Conservation (phyloP, 495 filamentous ascomycete genomes). For the Xylaria acuta region DNA sequence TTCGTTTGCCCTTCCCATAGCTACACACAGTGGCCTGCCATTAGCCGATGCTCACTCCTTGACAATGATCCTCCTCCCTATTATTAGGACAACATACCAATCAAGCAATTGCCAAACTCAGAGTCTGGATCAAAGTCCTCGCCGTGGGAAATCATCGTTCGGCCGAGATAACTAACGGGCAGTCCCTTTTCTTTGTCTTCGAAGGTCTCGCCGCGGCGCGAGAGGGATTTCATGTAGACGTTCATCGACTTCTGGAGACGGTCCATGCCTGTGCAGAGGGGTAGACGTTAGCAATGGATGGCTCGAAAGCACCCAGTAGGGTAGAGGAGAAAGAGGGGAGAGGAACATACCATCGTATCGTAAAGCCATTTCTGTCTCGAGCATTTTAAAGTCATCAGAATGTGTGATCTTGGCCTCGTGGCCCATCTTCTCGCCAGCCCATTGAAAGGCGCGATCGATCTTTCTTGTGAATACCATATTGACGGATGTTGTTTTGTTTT, state of each 20-base stretch:
- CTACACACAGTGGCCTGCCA: conserved; percentile 42
- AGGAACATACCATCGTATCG: conserved; percentile 80
- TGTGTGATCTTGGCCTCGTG: conserved; percentile 86
- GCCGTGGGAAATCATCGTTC: conserved; percentile 87
- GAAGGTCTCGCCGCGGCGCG: conserved; percentile 81
- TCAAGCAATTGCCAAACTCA: conserved; percentile 89
- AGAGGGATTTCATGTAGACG: conserved; percentile 87
- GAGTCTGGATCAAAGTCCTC: conserved; percentile 93
- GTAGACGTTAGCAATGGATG: conserved; percentile 10
- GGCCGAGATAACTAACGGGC: conserved; percentile 80
- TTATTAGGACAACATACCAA: conserved; percentile 58
- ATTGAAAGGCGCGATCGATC: conserved; percentile 96
- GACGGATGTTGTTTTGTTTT: background rate
- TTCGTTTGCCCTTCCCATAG: conserved; percentile 86
- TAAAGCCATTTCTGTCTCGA: conserved; percentile 92
- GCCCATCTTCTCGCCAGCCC: conserved; percentile 97
- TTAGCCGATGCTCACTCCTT: background rate
- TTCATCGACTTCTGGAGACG: conserved; percentile 90
- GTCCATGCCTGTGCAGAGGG: conserved; percentile 75
- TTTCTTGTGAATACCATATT: conserved; percentile 95
- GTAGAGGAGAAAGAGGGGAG: background rate
- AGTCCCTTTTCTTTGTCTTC: conserved; percentile 82
- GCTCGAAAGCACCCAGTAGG: background rate
- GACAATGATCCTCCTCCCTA: background rate
- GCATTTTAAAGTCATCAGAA: conserved; percentile 90